Conservation (phyloP, 2,329 filamentous ascomycete genomes). For the Pestalotiopsis sp. region DNA sequence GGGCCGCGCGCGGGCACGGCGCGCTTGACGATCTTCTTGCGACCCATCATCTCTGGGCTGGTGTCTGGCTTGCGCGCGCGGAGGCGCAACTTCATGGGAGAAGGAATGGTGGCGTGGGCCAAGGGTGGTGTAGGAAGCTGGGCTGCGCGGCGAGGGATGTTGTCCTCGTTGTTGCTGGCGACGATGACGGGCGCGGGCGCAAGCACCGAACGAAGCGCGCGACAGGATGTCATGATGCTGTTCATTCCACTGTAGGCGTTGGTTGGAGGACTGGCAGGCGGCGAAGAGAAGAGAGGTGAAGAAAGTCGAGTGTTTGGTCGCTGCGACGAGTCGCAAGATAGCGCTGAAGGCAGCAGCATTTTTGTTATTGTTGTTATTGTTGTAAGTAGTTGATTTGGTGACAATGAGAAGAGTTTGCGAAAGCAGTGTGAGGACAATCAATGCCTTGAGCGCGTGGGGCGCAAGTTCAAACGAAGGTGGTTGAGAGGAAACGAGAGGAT, state of each 20-base stretch:
- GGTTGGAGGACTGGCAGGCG: constrained; percentile 59
- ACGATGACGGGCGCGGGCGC: constrained; percentile 35
- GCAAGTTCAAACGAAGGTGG: not conserved
- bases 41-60: constrained; percentile 32
- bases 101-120: constrained; percentile 43
- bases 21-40: constrained; percentile 57
- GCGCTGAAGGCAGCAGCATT: constrained; percentile 63
- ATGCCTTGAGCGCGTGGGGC: not conserved
- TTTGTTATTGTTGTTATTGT: constrained; percentile 22
- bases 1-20: constrained; percentile 43
- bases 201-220: constrained; percentile 63
- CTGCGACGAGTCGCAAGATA: constrained; percentile 60
- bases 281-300: constrained; percentile 57
- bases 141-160: constrained; percentile 27
- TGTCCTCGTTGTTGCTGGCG: constrained; percentile 21
- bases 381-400: not conserved
- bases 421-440: not conserved
- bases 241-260: constrained; percentile 50
- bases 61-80: constrained; percentile 46
- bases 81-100: constrained; percentile 57
- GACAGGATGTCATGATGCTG: constrained; percentile 63
- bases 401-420: not conserved
- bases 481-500: not conserved
- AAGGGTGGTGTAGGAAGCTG: constrained; percentile 61
- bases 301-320: constrained; percentile 48